Base-by-base conservation (phyloP, 2,329 filamentous ascomycete genomes). In the Fusarium temperatum region DNA sequence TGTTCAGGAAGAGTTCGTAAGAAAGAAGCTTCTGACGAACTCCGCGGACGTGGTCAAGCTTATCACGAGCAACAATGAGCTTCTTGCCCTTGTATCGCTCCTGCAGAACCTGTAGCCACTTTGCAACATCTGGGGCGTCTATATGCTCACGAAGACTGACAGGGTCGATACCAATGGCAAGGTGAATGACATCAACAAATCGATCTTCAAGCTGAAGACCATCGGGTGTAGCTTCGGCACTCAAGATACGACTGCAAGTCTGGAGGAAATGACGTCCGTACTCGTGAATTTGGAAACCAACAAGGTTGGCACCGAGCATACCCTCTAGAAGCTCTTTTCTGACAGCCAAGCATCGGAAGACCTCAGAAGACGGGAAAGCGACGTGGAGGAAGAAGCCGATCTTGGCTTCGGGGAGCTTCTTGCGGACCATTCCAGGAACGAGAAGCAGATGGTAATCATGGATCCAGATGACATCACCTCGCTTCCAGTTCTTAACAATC, bases 311-410 rank as follows among this genome's bases (percentile, higher is more conserved):
- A 15, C 96, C 96, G 1, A 98, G 89, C 87, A 98, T 96, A 63
- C 96, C 96, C 77, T 98, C 93, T 4, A 98, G 88, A 15, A 98
- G 88, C 82, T 98, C 90, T 75, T 93, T 95, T 66, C 96, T 93
- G 17, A 94, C 92, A 6, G 96, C 94, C 28, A 98, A 85, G 81
- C 96, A 98, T 54, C 96, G 90, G 84, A 98, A 98, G 3, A 98
- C 94, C 79, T 98, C 96, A 1, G 96, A 98, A 0, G 96, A 98
- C 1, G 96, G 96, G 82, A 98, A 98, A 0, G 96, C 95, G 35
- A 96, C 94, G 80, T 98, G 96, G 22, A 98, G 85, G 84, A 98
- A 98, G 85, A 98, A 96, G 17, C 96, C 96, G 77, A 98, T 98
- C 84, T 97, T 93, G 22, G 96, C 96, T 74, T 98, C 94, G 1